Evolutionary conservation across 2,329 filamentous ascomycete genomes (phyloP), one percentile per base, ranked within the genome.

Genomic region (Pyrenochaeta sp.): DNA sequence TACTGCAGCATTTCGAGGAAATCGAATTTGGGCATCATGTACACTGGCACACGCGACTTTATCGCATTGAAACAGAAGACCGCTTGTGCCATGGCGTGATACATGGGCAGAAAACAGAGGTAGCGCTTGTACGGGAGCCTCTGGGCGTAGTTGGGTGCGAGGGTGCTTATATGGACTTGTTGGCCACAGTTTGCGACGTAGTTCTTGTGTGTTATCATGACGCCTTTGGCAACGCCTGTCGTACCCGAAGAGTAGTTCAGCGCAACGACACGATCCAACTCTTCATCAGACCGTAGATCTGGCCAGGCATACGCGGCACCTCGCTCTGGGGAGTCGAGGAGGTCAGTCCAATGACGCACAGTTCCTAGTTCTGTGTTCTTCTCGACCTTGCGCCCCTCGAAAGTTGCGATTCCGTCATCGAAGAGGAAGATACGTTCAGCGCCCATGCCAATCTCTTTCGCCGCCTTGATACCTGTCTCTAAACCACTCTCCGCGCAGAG

Each of bases 221-320:
- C 91, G 10, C 92, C 92, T 72, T 96, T 96, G 9, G 91, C 90
- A 3, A 92, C 82, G 6, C 92, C 91, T 2, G 92, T 96, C 1
- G 90, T 93, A 10, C 91, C 87, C 27, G 85, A 88, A 60, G 86
- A 90, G 76, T 94, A 96, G 74, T 96, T 95, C 57, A 96, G 83
- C 6, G 86, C 88, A 61, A 88, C 85, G 1, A 85, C 84, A 4
- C 82, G 81, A 49, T 81, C 63, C 20, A 77, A 73, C 52, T 81
- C 81, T 1, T 85, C 76, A 35, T 83, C 78, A 0, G 77, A 72
- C 0, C 80, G 67, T 42, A 81, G 81, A 52, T 87, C 81, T 14
- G 83, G 72, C 90, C 91, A 95, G 42, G 77, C 74, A 71, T 89
- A 93, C 2, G 67, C 68, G 2, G 78, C 74, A 1, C 85, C 89